Percentiles rank a stretch among this genome's conserved stretches.
phyloP scores from a whole-genome alignment of 805 yeast genomes.

The Candida incommunis region DNA sequence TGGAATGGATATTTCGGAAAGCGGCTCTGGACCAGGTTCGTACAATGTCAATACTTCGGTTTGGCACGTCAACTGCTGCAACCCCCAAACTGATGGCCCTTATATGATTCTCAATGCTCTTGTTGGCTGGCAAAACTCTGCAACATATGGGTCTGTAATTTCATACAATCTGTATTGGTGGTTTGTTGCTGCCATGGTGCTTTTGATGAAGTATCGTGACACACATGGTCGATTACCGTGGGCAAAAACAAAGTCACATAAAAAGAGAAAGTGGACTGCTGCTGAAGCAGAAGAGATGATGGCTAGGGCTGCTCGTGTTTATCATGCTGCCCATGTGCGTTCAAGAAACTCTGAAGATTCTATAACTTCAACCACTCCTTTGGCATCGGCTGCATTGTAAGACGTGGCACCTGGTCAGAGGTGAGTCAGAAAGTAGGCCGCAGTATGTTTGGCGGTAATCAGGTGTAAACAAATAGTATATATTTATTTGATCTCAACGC shows the following conservation, averaged over 20 bases:
- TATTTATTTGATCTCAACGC: too few species aligned
- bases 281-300: constrained; percentile 8
- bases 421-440: too few species aligned
- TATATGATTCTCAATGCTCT: constrained; percentile 88
- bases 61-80: constrained; percentile 94
- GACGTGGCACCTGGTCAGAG: too few species aligned
- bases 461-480: too few species aligned
- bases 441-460: too few species aligned
- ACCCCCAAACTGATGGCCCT: constrained; percentile 79
- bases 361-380: constrained; percentile 9
- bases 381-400: too few species aligned
- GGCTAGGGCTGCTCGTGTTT: constrained; percentile 5
- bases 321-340: constrained; percentile 3
- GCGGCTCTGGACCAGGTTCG: constrained; percentile 88
- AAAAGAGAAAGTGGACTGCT: background rate
- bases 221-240: constrained; percentile 40
- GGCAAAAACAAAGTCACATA: constrained; percentile 1
- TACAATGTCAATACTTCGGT: constrained; percentile 66
- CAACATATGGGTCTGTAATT: constrained; percentile 75
- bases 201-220: constrained; percentile 33
- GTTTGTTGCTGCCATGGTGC: constrained; percentile 29
- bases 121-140: constrained; percentile 89
- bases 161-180: constrained; percentile 66
- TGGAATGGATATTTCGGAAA: constrained; percentile 77
- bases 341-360: background rate